These are phyloP conservation scores for Tetrapyrgos nigripes DNA, from an alignment of 1,284 basidiomycete species.

Conservation along the genomic window DNA sequence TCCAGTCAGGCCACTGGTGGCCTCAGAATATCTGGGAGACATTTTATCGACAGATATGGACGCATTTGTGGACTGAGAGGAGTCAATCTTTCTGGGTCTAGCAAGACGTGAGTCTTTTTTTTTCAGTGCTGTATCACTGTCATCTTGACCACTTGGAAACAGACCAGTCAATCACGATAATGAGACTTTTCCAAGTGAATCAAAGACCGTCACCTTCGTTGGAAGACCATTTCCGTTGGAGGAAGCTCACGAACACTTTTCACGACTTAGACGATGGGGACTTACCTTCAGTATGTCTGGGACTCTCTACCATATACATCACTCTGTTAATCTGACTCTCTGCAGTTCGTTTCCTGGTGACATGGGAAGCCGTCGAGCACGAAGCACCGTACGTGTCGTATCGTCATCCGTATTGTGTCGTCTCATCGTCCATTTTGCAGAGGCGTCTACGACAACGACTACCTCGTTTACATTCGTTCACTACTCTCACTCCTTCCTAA, in stretches of 20 bases:
- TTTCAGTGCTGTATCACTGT: neutral
- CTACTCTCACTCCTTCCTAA: slow-evolving; percentile 81
- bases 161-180: slow-evolving; percentile 72
- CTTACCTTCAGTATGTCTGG: slow-evolving; percentile 77
- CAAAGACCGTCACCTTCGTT: slow-evolving; percentile 76
- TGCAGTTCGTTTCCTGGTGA: slow-evolving; percentile 86
- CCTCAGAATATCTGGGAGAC: slow-evolving; percentile 66
- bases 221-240: slow-evolving; percentile 85
- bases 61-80: slow-evolving; percentile 81
- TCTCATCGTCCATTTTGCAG: slow-evolving; percentile 42
- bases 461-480: slow-evolving; percentile 80
- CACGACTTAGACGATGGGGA: slow-evolving; percentile 84
- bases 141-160: slow-evolving; percentile 4
- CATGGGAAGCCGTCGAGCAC: slow-evolving; percentile 98
- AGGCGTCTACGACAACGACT: slow-evolving; percentile 84
- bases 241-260: slow-evolving; percentile 85
- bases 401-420: neutral
- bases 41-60: slow-evolving; percentile 81
- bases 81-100: slow-evolving; percentile 83
- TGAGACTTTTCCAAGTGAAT: slow-evolving; percentile 66
- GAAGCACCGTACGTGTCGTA: slow-evolving; percentile 74
- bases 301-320: neutral
- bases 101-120: slow-evolving; percentile 72
- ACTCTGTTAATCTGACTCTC: neutral
- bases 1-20: slow-evolving; percentile 63